A percentile compares a stretch with the other conserved stretches of the same genome.
Evolutionary conservation across 2,329 filamentous ascomycete species (phyloP).

Genomic region (Cyphellophora attinorum): DNA sequence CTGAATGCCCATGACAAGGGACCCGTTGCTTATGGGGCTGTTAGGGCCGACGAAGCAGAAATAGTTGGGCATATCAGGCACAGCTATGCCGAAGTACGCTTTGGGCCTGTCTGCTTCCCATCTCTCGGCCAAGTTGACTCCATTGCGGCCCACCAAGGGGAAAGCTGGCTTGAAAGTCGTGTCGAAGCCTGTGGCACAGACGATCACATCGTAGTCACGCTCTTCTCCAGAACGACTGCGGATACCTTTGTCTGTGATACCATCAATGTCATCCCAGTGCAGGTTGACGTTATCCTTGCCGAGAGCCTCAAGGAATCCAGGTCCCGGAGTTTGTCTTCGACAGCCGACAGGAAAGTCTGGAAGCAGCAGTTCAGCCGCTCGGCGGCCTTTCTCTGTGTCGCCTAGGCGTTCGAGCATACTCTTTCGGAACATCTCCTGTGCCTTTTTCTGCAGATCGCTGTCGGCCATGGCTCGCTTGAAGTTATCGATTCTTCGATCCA

Average conservation of each 20-base stretch:
- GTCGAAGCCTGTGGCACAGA: slow-evolving; percentile 12
- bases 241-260: slow-evolving; percentile 8
- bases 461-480: slow-evolving; percentile 29
- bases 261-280: slow-evolving; percentile 7
- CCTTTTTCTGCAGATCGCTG: slow-evolving; percentile 22
- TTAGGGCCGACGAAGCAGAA: slow-evolving; percentile 18
- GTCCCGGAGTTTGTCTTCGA: slow-evolving; percentile 31
- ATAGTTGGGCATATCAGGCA: slow-evolving; percentile 21
- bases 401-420: slow-evolving; percentile 17
- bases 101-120: slow-evolving; percentile 1
- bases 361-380: slow-evolving; percentile 30
- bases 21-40: slow-evolving; percentile 19
- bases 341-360: slow-evolving; percentile 36
- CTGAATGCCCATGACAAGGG: slow-evolving; percentile 20
- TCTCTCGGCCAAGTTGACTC: slow-evolving; percentile 6
- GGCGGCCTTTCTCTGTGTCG: slow-evolving; percentile 26
- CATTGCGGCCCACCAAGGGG: slow-evolving; percentile 11
- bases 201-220: slow-evolving; percentile 14
- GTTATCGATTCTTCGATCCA: slow-evolving; percentile 42
- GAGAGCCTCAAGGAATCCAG: slow-evolving; percentile 34
- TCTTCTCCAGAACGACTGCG: slow-evolving; percentile 3
- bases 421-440: slow-evolving; percentile 12
- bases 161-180: slow-evolving; percentile 12
- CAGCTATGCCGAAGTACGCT: slow-evolving; percentile 10
- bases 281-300: slow-evolving; percentile 19